Conservation (phyloP, 371 early-diverging fungal species). For the Syncephalis fuscata region DNA sequence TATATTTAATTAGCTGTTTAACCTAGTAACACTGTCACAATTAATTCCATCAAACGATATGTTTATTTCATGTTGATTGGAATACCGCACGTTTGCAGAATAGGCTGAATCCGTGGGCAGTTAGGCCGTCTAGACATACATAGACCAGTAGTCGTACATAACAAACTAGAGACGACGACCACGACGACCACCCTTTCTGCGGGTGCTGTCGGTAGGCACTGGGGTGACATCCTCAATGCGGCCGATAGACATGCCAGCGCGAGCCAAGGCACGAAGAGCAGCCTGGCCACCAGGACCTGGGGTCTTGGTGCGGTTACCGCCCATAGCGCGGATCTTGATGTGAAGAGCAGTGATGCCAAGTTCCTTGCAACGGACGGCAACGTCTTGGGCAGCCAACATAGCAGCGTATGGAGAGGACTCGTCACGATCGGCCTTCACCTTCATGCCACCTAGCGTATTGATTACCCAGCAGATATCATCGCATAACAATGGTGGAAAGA, state of each 20-base stretch:
- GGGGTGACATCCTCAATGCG: constrained; percentile 99
- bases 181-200: constrained; percentile 99
- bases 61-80: too few relatives aligned
- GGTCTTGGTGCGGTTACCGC: constrained; percentile 98
- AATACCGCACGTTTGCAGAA: too few relatives aligned
- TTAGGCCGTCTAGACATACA: too few relatives aligned
- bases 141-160: background rate
- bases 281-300: constrained; percentile 99
- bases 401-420: constrained; percentile 99
- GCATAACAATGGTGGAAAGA: constrained; percentile 1
- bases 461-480: background rate
- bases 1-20: too few relatives aligned
- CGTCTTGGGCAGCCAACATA: constrained; percentile 99
- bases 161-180: constrained; percentile 97
- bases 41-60: too few relatives aligned
- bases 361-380: constrained; percentile 97
- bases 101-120: too few relatives aligned
- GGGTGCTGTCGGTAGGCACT: constrained; percentile 97
- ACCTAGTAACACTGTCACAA: too few relatives aligned
- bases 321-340: constrained; percentile 99
- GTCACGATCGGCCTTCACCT: constrained; percentile 99
- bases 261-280: constrained; percentile 99
- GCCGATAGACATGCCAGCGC: constrained; percentile 98
- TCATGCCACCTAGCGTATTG: constrained; percentile 87
- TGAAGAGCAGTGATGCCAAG: constrained; percentile 99